phyloP scores from a whole-genome alignment of 306 rosid genomes.

The Purshia tridentata region DNA sequence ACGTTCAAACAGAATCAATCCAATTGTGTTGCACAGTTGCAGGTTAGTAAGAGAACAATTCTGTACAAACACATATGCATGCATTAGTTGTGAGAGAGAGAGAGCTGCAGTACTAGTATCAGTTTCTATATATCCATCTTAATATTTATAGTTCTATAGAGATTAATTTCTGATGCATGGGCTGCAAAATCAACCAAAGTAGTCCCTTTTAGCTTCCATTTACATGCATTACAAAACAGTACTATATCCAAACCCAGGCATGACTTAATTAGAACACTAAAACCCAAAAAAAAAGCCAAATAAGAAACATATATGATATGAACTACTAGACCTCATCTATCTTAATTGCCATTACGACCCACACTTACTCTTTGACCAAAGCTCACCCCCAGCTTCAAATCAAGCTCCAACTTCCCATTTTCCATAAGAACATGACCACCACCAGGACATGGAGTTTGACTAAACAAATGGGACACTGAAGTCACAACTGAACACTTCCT shows the following conservation, averaged over 20 bases:
- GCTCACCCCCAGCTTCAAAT: conserved; percentile 45
- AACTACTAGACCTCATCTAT: not conserved
- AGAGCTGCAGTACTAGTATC: not conserved
- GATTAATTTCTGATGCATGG: not conserved
- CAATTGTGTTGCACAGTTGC: no score
- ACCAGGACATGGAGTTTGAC: conserved; percentile 4
- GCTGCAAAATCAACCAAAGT: not conserved
- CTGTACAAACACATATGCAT: not conserved
- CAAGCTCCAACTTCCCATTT: conserved; percentile 36
- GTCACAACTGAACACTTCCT: conserved; percentile 62
- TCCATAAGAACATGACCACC: not conserved
- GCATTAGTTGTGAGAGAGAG: not conserved
- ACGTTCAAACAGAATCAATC: no score
- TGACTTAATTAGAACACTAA: not conserved
- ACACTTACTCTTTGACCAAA: not conserved
- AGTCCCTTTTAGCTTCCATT: not conserved
- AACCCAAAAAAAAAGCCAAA: not conserved
- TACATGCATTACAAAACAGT: not conserved
- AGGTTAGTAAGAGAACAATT: no score
- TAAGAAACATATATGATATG: not conserved
- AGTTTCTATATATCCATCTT: not conserved
- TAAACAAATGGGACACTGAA: conserved; percentile 64
- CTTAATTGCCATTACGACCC: not conserved
- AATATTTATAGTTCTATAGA: not conserved
- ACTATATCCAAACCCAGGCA: conserved; percentile 4